phyloP scores from a whole-genome alignment of 2,329 filamentous ascomycete genomes.

The Paecilomyces formosus region DNA sequence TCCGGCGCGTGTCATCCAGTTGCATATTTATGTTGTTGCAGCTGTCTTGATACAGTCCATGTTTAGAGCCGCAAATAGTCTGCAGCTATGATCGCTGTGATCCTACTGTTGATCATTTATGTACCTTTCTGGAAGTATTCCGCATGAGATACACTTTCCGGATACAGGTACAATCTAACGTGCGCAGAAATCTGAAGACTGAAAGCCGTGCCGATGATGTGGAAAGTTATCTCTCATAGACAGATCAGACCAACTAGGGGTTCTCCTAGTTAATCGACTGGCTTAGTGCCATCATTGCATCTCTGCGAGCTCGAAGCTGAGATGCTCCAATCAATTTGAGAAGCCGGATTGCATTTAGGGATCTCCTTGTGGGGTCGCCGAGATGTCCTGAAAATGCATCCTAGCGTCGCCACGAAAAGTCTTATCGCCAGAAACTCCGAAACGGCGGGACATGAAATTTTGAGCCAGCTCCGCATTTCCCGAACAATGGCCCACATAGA shows the following conservation, averaged over 20 bases:
- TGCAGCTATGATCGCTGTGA: background rate
- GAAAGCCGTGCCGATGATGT: background rate
- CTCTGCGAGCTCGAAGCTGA: background rate
- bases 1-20: too few species aligned
- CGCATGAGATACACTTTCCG: too few species aligned
- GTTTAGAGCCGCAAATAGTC: too few species aligned
- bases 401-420: background rate
- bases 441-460: background rate
- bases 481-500: background rate
- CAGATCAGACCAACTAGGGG: too few species aligned
- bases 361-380: background rate
- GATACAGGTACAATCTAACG: too few species aligned
- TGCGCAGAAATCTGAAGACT: background rate
- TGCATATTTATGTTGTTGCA: too few species aligned
- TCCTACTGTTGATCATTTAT: background rate
- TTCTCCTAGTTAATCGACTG: too few species aligned
- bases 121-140: background rate
- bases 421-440: background rate
- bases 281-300: too few species aligned
- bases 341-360: background rate
- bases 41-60: too few species aligned
- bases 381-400: background rate
- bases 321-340: background rate
- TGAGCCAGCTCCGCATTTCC: background rate
- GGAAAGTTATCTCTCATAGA: background rate